Evolutionary conservation across 441 rosid genomes (phyloP), one percentile per base, ranked within the genome.

Genomic region (Arabidopsis hybrid): DNA sequence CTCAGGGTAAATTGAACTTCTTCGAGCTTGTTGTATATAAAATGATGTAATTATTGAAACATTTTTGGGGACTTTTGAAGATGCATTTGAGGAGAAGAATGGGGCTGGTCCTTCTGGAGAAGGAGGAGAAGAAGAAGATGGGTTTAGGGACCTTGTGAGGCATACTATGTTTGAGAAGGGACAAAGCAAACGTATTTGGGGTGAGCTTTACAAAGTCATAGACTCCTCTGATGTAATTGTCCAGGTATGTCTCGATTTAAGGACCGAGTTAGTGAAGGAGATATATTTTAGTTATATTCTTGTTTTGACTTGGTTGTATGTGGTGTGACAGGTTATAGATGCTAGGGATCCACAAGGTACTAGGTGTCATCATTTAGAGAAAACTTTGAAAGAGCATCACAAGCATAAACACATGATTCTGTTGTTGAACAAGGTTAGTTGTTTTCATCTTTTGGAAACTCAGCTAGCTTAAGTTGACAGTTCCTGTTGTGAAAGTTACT

Each of bases 101-200:
- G 86, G 80, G 72, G 78, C 74, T 1, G 67, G 73, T 65, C 62
- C 77, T 43, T 75, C 82, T 80, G 76, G 46, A 35, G 81, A 76
- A 18, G 92, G 83, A 79, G 90, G 77, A 67, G 79, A 47, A 77
- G 96, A 88, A 71, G 93, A 1, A 65, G 98, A 93, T 66, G 95
- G 97, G 69, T 79, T 88, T 70, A 88, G 93, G 81, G 98, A 93
- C 65, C 82, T 95, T 72, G 98, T 92, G 56, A 89, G 97, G 60
- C 97, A 93, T 76, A 91, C 85, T 1, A 95, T 95, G 98, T 95
- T 95, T 84, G 98, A 95, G 78, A 95, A 93, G 81, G 99, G 97
- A 55, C 97, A 95, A 81, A 95, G 98, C 46, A 95, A 95, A 78
- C 96, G 97, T 62, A 90, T 95, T 79, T 93, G 99, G 98, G 96